Conservation (phyloP, 345 rosid genomes). For the Acer yangbiense region DNA sequence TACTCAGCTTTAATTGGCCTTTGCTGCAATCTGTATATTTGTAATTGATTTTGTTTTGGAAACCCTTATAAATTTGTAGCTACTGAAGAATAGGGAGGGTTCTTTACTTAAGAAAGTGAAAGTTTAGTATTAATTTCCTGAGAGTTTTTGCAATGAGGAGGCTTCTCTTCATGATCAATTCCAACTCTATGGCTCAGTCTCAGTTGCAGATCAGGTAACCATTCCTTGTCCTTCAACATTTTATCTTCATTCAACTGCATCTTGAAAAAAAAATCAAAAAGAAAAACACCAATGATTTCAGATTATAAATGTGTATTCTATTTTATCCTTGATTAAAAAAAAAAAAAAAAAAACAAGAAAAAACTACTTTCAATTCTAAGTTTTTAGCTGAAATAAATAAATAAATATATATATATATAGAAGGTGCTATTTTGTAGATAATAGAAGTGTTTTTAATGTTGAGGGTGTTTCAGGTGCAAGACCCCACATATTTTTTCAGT, state of each 20-base stretch:
- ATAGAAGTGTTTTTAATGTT: no score
- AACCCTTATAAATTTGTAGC: neutral
- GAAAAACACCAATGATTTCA: neutral
- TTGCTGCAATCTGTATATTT: neutral
- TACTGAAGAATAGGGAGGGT: neutral
- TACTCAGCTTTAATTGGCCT: conserved; percentile 12
- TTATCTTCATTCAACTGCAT: conserved; percentile 37
- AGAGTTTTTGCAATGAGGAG: conserved; percentile 25
- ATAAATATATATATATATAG: no score
- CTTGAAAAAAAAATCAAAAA: neutral
- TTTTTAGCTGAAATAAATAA: no score
- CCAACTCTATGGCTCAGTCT: conserved; percentile 43
- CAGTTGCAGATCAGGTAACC: conserved; percentile 45
- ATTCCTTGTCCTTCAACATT: conserved; percentile 28
- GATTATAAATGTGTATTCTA: neutral
- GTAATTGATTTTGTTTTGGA: neutral
- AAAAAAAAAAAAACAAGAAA: no score
- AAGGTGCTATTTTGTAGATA: no score
- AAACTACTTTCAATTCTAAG: no score
- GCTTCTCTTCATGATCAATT: conserved; percentile 27
- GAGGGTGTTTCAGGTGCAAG: no score
- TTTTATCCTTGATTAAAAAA: no score
- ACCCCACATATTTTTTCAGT: no score
- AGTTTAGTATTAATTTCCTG: conserved; percentile 46
- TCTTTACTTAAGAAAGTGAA: conserved; percentile 39